Percentiles rank a stretch among this genome's conserved stretches.
These are phyloP conservation scores for Cryptosporidium felis DNA, from an alignment of 169 alveolate species.

Conservation along the genomic window DNA sequence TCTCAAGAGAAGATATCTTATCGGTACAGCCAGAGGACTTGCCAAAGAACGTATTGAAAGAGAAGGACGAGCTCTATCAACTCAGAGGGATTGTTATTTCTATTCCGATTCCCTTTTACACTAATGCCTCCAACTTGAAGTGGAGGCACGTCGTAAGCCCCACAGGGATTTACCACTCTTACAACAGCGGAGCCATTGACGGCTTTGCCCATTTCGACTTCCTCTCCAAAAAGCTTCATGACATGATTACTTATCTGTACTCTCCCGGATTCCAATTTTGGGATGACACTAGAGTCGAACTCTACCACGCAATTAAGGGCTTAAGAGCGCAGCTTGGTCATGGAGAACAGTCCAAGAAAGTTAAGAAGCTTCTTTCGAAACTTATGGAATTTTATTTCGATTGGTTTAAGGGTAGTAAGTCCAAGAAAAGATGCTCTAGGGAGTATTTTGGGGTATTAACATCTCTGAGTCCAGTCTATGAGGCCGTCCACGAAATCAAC, in stretches of 20 bases:
- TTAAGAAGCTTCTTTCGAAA: not conserved
- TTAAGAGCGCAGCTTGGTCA: not conserved
- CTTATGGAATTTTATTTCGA: not conserved
- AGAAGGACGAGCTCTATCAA: constrained; percentile 18
- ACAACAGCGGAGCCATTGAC: constrained; percentile 58
- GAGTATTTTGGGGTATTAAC: not conserved
- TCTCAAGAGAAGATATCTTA: constrained; percentile 36
- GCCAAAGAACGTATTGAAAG: constrained; percentile 54
- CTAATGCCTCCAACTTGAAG: not conserved
- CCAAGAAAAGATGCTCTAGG: constrained; percentile 12
- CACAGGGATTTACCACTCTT: constrained; percentile 36
- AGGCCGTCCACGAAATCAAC: constrained; percentile 10
- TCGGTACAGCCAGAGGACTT: constrained; percentile 55
- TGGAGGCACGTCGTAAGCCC: constrained; percentile 36
- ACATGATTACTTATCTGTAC: constrained; percentile 7
- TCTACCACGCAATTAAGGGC: constrained; percentile 4
- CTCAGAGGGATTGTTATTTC: constrained; percentile 44
- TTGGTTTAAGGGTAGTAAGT: constrained; percentile 36
- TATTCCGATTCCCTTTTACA: constrained; percentile 16
- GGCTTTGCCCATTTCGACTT: constrained; percentile 68
- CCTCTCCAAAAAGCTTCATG: constrained; percentile 39
- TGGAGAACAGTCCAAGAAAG: not conserved
- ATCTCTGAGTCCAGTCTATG: constrained; percentile 17
- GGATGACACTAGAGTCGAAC: constrained; percentile 42
- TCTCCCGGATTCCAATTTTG: constrained; percentile 16